Percentiles rank a stretch among this genome's conserved stretches.
Conservation (phyloP, 805 yeast genomes). For the Sugiyamaella marilandica region DNA sequence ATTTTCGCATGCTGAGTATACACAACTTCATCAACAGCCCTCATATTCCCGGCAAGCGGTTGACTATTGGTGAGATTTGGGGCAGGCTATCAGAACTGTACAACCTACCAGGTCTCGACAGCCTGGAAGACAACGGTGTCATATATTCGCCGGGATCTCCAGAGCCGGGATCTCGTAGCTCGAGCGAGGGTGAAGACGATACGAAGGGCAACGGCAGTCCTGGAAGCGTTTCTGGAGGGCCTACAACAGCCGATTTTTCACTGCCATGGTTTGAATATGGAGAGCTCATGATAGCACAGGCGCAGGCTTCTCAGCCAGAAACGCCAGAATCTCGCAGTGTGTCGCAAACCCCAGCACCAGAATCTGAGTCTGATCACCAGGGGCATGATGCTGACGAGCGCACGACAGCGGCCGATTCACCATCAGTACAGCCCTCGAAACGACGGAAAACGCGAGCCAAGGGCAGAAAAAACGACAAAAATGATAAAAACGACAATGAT, state of each 20-base stretch:
- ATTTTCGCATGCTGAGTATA: constrained; percentile 34
- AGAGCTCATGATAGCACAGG: constrained; percentile 38
- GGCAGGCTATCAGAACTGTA: constrained; percentile 49
- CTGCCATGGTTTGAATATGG: constrained; percentile 46
- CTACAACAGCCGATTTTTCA: constrained; percentile 29
- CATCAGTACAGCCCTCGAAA: not conserved
- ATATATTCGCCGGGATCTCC: not conserved
- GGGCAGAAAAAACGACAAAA: not conserved
- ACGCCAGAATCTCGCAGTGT: constrained; percentile 6
- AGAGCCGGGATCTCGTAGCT: not conserved
- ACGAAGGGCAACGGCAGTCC: constrained; percentile 5
- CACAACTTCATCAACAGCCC: constrained; percentile 26
- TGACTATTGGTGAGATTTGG: constrained; percentile 53
- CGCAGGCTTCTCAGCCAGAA: constrained; percentile 25
- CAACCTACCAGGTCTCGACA: constrained; percentile 55
- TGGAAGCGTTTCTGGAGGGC: constrained; percentile 6
- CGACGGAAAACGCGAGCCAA: not conserved
- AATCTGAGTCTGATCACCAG: constrained; percentile 3
- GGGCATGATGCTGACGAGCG: constrained; percentile 4
- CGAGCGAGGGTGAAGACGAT: constrained; percentile 6
- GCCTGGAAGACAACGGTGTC: constrained; percentile 35
- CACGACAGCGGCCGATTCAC: not conserved
- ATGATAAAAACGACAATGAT: no score
- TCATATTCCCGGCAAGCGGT: constrained; percentile 21
- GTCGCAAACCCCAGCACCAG: constrained; percentile 2